phyloP scores from a whole-genome alignment of 1,139 yeast species.

The Tardiomyces depauwii region DNA sequence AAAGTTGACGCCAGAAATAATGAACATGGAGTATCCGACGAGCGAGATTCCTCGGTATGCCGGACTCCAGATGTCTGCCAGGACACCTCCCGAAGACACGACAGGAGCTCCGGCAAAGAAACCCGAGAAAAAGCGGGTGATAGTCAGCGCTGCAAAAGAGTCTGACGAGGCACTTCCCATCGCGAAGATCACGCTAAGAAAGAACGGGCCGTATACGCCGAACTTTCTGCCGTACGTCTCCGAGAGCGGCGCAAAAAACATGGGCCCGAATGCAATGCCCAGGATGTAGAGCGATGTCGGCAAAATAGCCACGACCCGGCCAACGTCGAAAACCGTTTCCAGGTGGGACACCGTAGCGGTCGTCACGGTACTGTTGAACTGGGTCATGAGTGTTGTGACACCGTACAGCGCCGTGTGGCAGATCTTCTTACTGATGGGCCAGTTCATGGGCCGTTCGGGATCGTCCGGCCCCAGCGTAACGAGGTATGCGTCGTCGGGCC shows the following conservation, averaged over 20 bases:
- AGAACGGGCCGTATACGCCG: conserved; percentile 53
- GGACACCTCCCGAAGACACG: conserved; percentile 69
- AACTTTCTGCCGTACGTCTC: conserved; percentile 67
- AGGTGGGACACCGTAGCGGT: conserved; percentile 1
- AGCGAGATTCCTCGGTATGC: conserved; percentile 61
- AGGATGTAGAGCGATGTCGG: conserved; percentile 59
- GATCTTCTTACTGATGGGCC: conserved; percentile 24
- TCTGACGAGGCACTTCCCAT: conserved; percentile 21
- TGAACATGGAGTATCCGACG: conserved; percentile 56
- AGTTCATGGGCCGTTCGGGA: conserved; percentile 20
- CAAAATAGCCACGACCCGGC: conserved; percentile 49
- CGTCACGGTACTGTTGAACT: conserved; percentile 29
- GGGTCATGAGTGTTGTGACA: conserved; percentile 30
- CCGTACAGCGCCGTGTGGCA: conserved; percentile 29
- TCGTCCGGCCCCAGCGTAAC: neutral
- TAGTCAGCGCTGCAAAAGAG: conserved; percentile 48
- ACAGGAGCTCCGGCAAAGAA: conserved; percentile 65
- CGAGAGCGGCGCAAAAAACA: conserved; percentile 68
- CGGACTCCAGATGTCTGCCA: conserved; percentile 56
- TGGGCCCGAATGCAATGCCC: conserved; percentile 70
- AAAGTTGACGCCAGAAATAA: conserved; percentile 61
- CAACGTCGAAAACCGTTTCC: conserved; percentile 23
- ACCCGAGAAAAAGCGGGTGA: conserved; percentile 62
- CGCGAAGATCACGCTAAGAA: conserved; percentile 34
- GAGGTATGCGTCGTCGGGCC: neutral